These are phyloP conservation scores for Leishmania arabica DNA, from an alignment of 208 protist genomes.

Conservation along the genomic window DNA sequence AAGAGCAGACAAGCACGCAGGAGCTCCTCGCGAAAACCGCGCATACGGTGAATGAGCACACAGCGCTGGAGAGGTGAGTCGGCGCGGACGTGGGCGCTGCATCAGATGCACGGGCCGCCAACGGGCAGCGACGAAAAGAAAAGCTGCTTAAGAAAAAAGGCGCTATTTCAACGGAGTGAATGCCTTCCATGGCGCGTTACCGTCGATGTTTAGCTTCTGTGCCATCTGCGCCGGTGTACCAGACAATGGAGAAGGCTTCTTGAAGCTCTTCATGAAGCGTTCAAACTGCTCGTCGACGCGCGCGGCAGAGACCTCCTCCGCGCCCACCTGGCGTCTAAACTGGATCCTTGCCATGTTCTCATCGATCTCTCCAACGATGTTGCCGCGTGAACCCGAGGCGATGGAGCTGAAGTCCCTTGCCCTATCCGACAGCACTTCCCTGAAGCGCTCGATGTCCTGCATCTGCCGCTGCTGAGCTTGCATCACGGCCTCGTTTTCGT, in stretches of 20 bases:
- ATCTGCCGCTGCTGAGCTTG: slow-evolving; percentile 49
- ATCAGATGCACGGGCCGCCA: background rate
- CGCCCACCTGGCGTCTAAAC: slow-evolving; percentile 65
- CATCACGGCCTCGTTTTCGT: slow-evolving; percentile 56
- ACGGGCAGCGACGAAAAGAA: background rate
- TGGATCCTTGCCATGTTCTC: slow-evolving; percentile 86
- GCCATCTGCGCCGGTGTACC: slow-evolving; percentile 1
- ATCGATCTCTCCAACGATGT: slow-evolving; percentile 68
- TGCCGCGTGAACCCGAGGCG: slow-evolving; percentile 10
- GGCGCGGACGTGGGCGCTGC: background rate
- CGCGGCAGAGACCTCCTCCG: slow-evolving; percentile 64
- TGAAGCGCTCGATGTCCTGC: slow-evolving; percentile 47
- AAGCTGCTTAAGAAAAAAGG: background rate
- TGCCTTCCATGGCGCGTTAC: slow-evolving; percentile 82
- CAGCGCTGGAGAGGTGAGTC: background rate
- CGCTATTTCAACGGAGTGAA: slow-evolving; percentile 55
- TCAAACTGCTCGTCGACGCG: slow-evolving; percentile 91
- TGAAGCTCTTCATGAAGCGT: slow-evolving; percentile 84
- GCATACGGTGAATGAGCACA: slow-evolving; percentile 1
- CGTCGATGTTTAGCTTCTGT: slow-evolving; percentile 65
- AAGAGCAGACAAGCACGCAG: background rate
- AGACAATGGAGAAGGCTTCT: slow-evolving; percentile 27
- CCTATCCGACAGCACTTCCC: slow-evolving; percentile 34
- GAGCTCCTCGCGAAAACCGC: background rate
- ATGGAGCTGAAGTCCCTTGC: slow-evolving; percentile 28